These are phyloP conservation scores for Colletotrichum sp. DNA, from an alignment of 2,329 filamentous ascomycete species.

Conservation along the genomic window DNA sequence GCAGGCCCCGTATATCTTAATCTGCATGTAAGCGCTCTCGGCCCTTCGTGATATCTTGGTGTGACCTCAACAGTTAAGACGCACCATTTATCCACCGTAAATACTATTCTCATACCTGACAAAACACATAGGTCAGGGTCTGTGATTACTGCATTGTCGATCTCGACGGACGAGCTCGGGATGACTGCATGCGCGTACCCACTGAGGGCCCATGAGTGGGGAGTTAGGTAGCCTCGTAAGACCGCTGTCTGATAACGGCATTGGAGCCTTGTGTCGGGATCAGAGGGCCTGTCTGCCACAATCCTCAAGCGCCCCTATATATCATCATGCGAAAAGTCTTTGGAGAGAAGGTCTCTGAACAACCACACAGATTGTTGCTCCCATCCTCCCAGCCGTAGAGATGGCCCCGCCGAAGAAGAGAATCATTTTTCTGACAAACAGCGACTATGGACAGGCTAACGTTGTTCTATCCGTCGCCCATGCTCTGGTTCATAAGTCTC, in stretches of 20 bases:
- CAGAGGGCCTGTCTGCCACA: too few relatives aligned
- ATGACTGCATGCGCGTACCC: background rate
- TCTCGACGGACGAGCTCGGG: background rate
- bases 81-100: background rate
- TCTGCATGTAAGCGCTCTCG: background rate
- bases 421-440: slow-evolving; percentile 49
- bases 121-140: background rate
- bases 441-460: slow-evolving; percentile 52
- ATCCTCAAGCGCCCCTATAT: too few relatives aligned
- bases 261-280: too few relatives aligned
- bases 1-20: background rate
- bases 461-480: slow-evolving; percentile 47
- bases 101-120: background rate
- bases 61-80: background rate
- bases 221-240: background rate
- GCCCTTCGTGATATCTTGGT: background rate
- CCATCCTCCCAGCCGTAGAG: background rate
- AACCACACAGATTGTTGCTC: background rate
- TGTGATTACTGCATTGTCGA: background rate
- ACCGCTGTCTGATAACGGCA: background rate
- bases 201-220: background rate
- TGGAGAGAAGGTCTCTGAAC: background rate
- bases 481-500: slow-evolving; percentile 38
- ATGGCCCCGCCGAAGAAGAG: background rate
- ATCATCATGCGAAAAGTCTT: background rate